These are phyloP conservation scores for Phaeosphaeriaceae sp. DNA, from an alignment of 2,329 filamentous ascomycete genomes.

Conservation along the genomic window DNA sequence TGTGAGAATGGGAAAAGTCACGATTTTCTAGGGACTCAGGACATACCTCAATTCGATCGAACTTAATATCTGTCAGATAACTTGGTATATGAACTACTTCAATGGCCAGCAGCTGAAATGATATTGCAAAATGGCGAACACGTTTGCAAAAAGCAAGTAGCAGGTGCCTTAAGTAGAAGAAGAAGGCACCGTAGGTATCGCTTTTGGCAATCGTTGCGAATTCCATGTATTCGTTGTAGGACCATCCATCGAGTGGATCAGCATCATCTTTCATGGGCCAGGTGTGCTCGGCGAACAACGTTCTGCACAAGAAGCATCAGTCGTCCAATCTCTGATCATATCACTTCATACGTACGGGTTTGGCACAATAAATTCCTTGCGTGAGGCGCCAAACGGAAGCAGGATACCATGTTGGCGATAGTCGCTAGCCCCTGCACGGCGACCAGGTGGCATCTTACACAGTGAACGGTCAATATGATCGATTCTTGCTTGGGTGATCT, in stretches of 20 bases:
- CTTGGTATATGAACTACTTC: slow-evolving; percentile 31
- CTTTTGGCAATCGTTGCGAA: slow-evolving; percentile 27
- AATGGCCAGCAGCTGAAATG: slow-evolving; percentile 38
- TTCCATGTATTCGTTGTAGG: slow-evolving; percentile 33
- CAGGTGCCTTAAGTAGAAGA: slow-evolving; percentile 39
- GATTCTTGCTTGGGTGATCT: slow-evolving; percentile 30
- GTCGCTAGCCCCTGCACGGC: slow-evolving; percentile 33
- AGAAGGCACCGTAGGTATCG: slow-evolving; percentile 52
- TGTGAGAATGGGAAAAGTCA: background rate
- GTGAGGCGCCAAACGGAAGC: slow-evolving; percentile 49
- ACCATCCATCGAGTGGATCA: slow-evolving; percentile 50
- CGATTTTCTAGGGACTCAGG: background rate
- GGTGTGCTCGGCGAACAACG: slow-evolving; percentile 37
- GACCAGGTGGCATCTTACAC: slow-evolving; percentile 19
- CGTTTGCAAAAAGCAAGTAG: slow-evolving; percentile 41
- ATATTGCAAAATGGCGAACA: slow-evolving; percentile 21
- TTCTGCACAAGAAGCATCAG: slow-evolving; percentile 30
- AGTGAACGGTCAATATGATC: slow-evolving; percentile 46
- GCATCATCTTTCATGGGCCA: slow-evolving; percentile 51
- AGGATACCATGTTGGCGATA: slow-evolving; percentile 52
- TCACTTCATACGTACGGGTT: slow-evolving; percentile 49
- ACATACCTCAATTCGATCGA: slow-evolving; percentile 51
- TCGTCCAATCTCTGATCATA: background rate
- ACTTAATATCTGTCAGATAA: slow-evolving; percentile 17
- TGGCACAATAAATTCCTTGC: slow-evolving; percentile 42